Percentiles rank a stretch among this genome's conserved stretches.
Conservation (phyloP, 1,284 basidiomycete genomes). For the Pseudozyma tsukubaensis region DNA sequence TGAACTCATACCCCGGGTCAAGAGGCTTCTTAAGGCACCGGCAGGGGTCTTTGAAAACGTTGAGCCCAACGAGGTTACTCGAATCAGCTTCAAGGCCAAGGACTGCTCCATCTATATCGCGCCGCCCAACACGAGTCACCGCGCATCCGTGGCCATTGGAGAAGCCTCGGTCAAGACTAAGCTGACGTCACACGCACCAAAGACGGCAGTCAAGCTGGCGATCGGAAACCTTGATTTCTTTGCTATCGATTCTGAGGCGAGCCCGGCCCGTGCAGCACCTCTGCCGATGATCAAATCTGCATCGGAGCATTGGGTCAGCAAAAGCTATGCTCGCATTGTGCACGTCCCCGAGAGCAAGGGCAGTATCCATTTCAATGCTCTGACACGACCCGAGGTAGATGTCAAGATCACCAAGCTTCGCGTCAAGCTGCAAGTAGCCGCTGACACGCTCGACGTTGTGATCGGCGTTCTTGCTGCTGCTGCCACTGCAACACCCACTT, state of each 20-base stretch:
- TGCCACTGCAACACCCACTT: background rate
- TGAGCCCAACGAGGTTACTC: conserved; percentile 87
- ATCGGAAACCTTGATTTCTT: conserved; percentile 37
- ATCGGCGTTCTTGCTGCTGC: conserved; percentile 13
- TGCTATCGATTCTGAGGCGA: conserved; percentile 19
- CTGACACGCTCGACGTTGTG: conserved; percentile 51
- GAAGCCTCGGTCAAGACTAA: conserved; percentile 51
- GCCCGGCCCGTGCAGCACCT: background rate
- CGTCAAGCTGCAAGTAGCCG: conserved; percentile 46
- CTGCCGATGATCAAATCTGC: conserved; percentile 9
- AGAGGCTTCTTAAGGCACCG: conserved; percentile 81
- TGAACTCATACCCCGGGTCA: conserved; percentile 77
- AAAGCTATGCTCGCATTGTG: conserved; percentile 62
- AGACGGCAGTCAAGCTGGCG: conserved; percentile 45
- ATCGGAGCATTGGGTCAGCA: conserved; percentile 40
- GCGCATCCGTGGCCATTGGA: conserved; percentile 45
- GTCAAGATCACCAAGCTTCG: conserved; percentile 49
- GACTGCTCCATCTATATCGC: conserved; percentile 40
- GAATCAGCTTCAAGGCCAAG: conserved; percentile 70
- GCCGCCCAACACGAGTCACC: conserved; percentile 23
- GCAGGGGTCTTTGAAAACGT: conserved; percentile 93
- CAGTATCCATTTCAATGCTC: conserved; percentile 41
- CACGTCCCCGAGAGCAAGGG: conserved; percentile 64
- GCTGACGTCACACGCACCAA: conserved; percentile 52
- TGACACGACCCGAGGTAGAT: conserved; percentile 59